These are phyloP conservation scores for Aquilaria yunnanensis DNA, from an alignment of 345 rosid species.

Conservation along the genomic window DNA sequence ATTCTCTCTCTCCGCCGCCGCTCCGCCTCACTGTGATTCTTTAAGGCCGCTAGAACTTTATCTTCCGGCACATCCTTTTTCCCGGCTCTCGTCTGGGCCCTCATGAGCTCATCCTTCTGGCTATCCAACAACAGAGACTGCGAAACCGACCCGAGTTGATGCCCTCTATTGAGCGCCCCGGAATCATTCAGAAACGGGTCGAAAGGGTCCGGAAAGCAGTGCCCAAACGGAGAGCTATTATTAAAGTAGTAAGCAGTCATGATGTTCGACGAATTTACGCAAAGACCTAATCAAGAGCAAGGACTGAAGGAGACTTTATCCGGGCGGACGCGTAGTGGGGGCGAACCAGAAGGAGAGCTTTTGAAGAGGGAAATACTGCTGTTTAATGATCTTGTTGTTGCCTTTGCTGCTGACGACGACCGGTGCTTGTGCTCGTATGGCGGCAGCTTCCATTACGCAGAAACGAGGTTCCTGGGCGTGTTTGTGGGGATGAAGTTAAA, in stretches of 20 bases:
- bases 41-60: constrained; percentile 48
- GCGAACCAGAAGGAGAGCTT: constrained; percentile 73
- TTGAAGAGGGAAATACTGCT: constrained; percentile 48
- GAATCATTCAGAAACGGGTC: constrained; percentile 25
- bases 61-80: constrained; percentile 45
- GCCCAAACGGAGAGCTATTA: constrained; percentile 28
- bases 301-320: constrained; percentile 22
- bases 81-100: constrained; percentile 35
- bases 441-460: constrained; percentile 41
- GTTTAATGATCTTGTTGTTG: constrained; percentile 23
- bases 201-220: constrained; percentile 11
- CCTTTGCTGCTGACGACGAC: constrained; percentile 11
- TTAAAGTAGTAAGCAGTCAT: constrained; percentile 35
- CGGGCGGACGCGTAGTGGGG: constrained; percentile 67
- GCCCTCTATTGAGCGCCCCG: constrained; percentile 22
- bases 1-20: constrained; percentile 76
- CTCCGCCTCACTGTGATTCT: constrained; percentile 71
- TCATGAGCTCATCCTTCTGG: constrained; percentile 51
- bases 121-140: constrained; percentile 48
- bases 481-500: constrained; percentile 15
- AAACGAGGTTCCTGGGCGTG: constrained; percentile 9
- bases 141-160: constrained; percentile 24
- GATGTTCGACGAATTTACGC: not conserved
- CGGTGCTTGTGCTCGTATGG: constrained; percentile 17
- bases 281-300: constrained; percentile 17